phyloP scores from a whole-genome alignment of 257 asterid species.

The Solanum neorickii region DNA sequence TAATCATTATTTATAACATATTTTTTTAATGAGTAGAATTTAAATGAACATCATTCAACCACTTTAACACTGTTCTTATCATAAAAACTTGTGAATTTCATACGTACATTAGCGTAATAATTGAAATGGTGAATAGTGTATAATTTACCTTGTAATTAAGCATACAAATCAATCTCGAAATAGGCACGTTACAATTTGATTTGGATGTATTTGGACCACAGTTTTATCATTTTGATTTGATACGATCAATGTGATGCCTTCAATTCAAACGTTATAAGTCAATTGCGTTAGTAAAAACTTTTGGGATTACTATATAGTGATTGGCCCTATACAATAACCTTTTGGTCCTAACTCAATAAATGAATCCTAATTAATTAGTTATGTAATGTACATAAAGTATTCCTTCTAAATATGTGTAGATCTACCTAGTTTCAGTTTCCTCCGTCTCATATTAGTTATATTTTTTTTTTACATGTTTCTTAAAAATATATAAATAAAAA shows the following conservation, averaged over 20 bases:
- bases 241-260: not conserved
- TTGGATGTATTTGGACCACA: not conserved
- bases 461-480: fast-evolving
- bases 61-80: too few relatives aligned
- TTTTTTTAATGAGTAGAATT: too few relatives aligned
- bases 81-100: too few relatives aligned
- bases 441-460: not conserved
- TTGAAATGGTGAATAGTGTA: not conserved
- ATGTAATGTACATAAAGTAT: not conserved
- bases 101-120: too few relatives aligned
- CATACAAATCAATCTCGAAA: not conserved
- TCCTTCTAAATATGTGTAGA: not conserved
- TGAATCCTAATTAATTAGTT: not conserved
- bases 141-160: too few relatives aligned
- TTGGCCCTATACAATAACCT: not conserved
- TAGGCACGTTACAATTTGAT: not conserved
- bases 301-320: not conserved
- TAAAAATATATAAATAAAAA: too few relatives aligned
- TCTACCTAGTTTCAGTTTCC: not conserved
- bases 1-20: too few relatives aligned
- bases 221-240: not conserved
- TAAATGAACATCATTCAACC: too few relatives aligned
- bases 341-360: not conserved
- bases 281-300: not conserved
- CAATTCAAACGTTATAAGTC: not conserved